Evolutionary conservation across 345 rosid genomes (phyloP), one percentile per base, ranked within the genome.

Genomic region (Brassica juncea): DNA sequence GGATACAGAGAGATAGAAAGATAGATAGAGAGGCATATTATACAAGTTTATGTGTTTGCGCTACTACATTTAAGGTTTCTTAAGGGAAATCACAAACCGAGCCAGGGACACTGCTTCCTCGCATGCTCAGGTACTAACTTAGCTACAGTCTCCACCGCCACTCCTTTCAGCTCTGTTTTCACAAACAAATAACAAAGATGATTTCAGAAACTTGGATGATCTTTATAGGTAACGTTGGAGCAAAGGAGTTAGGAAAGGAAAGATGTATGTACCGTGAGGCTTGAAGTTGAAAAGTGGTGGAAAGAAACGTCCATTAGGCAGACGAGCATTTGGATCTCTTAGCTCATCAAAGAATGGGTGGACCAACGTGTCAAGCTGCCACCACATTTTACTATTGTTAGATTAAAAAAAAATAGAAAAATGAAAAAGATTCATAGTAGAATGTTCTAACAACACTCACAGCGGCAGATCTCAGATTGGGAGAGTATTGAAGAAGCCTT

Each of bases 261-360:
- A 16, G 60, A 54, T 54, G 60, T 66, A 25, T 23, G 10, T 86
- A 95, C 97, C 98, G 21, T 93, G 93, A 62, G 97, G 52, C 81
- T 96, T 96, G 39, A 93, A 93, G 85, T 92, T 92, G 80, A 96
- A 90, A 35, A 93, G 82, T 0, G 98, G 97, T 1, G 97, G 99
- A 79, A 93, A 90, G 86, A 89, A 85, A 8, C 92, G 94, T 32
- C 97, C 97, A 67, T 89, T 92, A 55, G 99, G 99, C 78, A 96
- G 72, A 71, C 92, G 88, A 3, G 92, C 80, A 44, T 85, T 92
- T 2, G 86, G 91, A 73, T 93, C 97, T 10, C 97, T 94, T 52
- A 96, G 81, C 86, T 96, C 99, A 11, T 96, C 97, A 77, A 96
- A 96, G 85, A 96, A 96, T 21, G 98, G 98, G 80, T 96, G 98